Evolutionary conservation across 176 grass and related monocot genomes (phyloP).

Genomic region (Otatea glauca): DNA sequence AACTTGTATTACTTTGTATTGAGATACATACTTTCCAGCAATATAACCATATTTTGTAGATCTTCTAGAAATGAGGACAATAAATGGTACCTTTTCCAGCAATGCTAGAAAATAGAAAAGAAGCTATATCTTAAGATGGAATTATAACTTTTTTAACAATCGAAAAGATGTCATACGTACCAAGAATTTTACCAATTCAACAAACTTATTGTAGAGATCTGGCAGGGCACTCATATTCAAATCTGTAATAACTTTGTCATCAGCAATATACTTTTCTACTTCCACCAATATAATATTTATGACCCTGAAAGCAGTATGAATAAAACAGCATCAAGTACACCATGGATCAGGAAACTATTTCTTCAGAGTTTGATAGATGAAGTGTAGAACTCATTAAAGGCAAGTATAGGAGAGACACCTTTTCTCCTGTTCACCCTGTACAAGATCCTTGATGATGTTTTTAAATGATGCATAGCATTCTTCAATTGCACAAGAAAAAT

Average conservation of each 20-base stretch:
- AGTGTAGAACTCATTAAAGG: slow-evolving; percentile 19
- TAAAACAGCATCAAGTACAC: slow-evolving; percentile 34
- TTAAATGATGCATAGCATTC: slow-evolving; percentile 89
- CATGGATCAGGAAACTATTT: slow-evolving; percentile 27
- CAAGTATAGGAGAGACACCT: slow-evolving; percentile 45
- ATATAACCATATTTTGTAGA: slow-evolving; percentile 1
- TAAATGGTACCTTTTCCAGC: background rate
- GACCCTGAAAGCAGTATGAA: slow-evolving; percentile 63
- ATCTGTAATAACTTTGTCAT: slow-evolving; percentile 59
- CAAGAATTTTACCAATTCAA: slow-evolving; percentile 70
- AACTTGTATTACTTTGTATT: slow-evolving; percentile 15
- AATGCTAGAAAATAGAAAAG: slow-evolving; percentile 13
- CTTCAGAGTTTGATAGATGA: slow-evolving; percentile 30
- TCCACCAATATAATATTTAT: slow-evolving; percentile 69
- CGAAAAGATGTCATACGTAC: slow-evolving; percentile 55
- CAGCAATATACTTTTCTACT: slow-evolving; percentile 61
- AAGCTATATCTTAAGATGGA: slow-evolving; percentile 11
- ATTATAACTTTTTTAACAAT: background rate
- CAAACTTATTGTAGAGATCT: slow-evolving; percentile 69
- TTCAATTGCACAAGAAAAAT: slow-evolving; percentile 80
- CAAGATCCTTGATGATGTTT: slow-evolving; percentile 74
- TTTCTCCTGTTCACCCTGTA: slow-evolving; percentile 69
- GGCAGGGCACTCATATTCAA: slow-evolving; percentile 76
- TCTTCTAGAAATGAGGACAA: slow-evolving; percentile 15
- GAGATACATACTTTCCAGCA: background rate